Percentiles rank a stretch among this genome's conserved stretches.
Evolutionary conservation across 2,329 filamentous ascomycete species (phyloP).

Genomic region (Pseudodiploospora longispora): DNA sequence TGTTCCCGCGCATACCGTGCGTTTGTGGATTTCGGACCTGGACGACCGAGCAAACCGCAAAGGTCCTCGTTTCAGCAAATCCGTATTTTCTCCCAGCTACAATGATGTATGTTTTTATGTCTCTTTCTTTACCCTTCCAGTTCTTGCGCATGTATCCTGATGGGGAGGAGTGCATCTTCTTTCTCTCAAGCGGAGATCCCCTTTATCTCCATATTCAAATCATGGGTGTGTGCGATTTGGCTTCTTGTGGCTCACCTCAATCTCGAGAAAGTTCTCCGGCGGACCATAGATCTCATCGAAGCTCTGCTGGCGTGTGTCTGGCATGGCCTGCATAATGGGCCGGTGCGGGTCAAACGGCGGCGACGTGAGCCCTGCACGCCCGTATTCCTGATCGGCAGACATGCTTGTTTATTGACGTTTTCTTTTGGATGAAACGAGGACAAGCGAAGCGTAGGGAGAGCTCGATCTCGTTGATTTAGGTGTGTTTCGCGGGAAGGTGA

Average conservation of each 20-base stretch:
- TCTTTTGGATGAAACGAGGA: too few species aligned
- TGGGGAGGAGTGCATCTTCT: too few species aligned
- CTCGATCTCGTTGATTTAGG: too few species aligned
- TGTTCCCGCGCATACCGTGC: slow-evolving; percentile 85
- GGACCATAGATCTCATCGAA: slow-evolving; percentile 99
- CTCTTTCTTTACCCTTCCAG: too few species aligned
- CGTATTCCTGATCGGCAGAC: slow-evolving; percentile 31
- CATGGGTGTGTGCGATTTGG: not conserved
- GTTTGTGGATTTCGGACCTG: slow-evolving; percentile 91
- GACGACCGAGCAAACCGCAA: not conserved
- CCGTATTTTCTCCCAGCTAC: not conserved
- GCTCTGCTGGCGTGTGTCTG: slow-evolving; percentile 76
- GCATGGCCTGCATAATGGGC: slow-evolving; percentile 57
- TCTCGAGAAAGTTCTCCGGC: slow-evolving; percentile 97
- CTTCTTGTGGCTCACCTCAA: slow-evolving; percentile 59
- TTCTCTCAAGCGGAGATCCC: too few species aligned
- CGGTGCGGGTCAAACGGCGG: slow-evolving; percentile 33
- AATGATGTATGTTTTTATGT: too few species aligned
- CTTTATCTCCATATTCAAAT: too few species aligned
- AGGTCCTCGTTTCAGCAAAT: not conserved
- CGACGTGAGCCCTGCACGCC: slow-evolving; percentile 19
- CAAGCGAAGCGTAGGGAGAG: too few species aligned
- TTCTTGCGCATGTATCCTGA: too few species aligned
- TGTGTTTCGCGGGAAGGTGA: too few species aligned
- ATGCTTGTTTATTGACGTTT: slow-evolving; percentile 9